Base-by-base conservation (phyloP, 2,329 filamentous ascomycete species). In the Neofusicoccum laricinum region DNA sequence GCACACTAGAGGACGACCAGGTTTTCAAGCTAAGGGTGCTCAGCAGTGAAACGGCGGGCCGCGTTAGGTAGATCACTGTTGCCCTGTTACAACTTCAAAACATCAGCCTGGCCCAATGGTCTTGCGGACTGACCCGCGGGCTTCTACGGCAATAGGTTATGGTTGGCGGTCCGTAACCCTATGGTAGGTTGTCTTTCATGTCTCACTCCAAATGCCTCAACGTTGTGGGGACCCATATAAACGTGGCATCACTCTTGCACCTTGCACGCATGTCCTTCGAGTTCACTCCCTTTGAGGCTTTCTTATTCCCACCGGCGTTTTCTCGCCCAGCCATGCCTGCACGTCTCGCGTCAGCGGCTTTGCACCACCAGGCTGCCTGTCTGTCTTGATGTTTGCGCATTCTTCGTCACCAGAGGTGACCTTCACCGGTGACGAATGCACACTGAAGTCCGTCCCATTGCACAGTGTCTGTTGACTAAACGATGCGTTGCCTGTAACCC, bases 371-470 rank as follows among this genome's bases (percentile, higher is more conserved):
- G 36, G 40, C 14, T 36, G 11, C 7, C 40, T 34, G 15, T 46
- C 40, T 46, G 41, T 30, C 55, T 59, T 41, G 12, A 25, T 46
- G 41, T 36, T 59, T 45, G 55, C 55, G 21, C 10, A 4, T n/a
- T 46, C 7, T 15, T n/a, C 17, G 8, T 17, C 34, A 10, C 19
- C 34, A n/a, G 34, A 53, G 15, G 34, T 25, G 38, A 30, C n/a
- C 34, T 11, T 57, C 36, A 36, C 55, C 55, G 55, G 55, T 46
- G 55, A 46, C 55, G 21, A 59, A 59, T 46, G 40, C 41, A 15
- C 34, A 36, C 21, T 30, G 40, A 8, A 58, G 38, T 43, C 14
- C 4, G 21, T 7, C 25, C 6, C 14, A 21, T 45, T 11, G 32
- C 32, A 19, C 30, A 30, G 41, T 45, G 17, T n/a, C 41, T 36